Conservation (phyloP, 805 yeast genomes). For the Starmerella riodocensis region DNA sequence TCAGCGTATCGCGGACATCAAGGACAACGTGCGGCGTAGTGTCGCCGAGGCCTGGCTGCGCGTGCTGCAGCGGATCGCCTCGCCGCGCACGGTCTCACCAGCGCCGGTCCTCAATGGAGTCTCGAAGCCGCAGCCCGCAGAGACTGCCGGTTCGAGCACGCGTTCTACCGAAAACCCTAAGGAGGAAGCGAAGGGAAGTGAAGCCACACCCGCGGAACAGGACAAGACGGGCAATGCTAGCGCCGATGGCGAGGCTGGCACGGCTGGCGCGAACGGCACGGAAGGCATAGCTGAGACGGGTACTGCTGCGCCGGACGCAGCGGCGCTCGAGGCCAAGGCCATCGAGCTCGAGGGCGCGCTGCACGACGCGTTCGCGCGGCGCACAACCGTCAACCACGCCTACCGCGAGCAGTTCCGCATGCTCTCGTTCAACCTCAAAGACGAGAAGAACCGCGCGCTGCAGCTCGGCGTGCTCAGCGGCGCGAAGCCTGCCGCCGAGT, state of each 20-base stretch:
- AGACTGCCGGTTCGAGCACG: neutral
- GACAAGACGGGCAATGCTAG: no score
- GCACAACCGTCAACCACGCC: constrained; percentile 29
- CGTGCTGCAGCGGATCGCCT: neutral
- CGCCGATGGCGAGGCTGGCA: neutral
- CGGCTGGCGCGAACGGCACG: neutral
- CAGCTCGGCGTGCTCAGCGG: constrained; percentile 45
- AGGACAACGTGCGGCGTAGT: constrained; percentile 31
- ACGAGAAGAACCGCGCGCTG: constrained; percentile 41
- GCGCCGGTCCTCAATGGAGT: no score
- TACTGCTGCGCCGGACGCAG: neutral
- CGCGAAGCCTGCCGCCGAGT: constrained; percentile 40
- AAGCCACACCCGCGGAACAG: no score
- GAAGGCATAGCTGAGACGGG: neutral
- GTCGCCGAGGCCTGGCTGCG: neutral
- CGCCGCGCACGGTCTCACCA: no score
- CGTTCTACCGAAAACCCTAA: constrained; percentile 18
- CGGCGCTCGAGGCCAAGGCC: constrained; percentile 33
- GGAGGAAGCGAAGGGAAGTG: neutral
- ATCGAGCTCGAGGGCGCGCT: constrained; percentile 40
- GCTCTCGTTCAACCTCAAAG: constrained; percentile 46
- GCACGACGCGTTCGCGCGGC: constrained; percentile 29
- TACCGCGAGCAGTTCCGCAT: constrained; percentile 62
- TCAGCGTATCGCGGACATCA: neutral
- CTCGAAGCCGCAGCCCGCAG: no score